These are phyloP conservation scores for Cladorrhinum sp. DNA, from an alignment of 2,329 filamentous ascomycete species.

Conservation along the genomic window DNA sequence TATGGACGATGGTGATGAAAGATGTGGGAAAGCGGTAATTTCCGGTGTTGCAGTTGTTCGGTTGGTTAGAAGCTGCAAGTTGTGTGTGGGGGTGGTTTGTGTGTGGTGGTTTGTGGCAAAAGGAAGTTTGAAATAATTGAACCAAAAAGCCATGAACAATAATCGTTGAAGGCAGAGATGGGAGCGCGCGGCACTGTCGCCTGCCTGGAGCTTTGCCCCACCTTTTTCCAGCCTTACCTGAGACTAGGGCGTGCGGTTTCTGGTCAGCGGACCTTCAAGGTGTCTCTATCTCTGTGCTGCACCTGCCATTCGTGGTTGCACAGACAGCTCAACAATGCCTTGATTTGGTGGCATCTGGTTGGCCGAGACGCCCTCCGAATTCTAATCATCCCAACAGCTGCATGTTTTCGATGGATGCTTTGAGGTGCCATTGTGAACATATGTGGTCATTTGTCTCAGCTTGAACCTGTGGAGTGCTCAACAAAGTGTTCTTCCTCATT, in stretches of 20 bases:
- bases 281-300: background rate
- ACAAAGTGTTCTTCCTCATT: background rate
- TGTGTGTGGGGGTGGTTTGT: background rate
- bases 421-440: too few relatives aligned
- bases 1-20: conserved; percentile 33
- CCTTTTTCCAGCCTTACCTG: background rate
- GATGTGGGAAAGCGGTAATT: background rate
- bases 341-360: background rate
- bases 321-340: background rate
- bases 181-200: background rate
- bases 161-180: conserved; percentile 1
- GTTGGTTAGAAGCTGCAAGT: conserved; percentile 1
- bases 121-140: background rate
- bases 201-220: conserved; percentile 6
- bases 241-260: background rate
- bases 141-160: background rate
- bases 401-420: too few relatives aligned
- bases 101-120: conserved; percentile 6
- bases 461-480: background rate
- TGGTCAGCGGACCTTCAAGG: conserved; percentile 5
- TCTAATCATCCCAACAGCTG: background rate
- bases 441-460: background rate
- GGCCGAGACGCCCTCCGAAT: background rate
- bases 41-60: background rate
- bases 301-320: background rate